Percentiles rank a stretch among this genome's conserved stretches.
Conservation (phyloP, 2,329 filamentous ascomycete genomes). For the Xylariales sp. region DNA sequence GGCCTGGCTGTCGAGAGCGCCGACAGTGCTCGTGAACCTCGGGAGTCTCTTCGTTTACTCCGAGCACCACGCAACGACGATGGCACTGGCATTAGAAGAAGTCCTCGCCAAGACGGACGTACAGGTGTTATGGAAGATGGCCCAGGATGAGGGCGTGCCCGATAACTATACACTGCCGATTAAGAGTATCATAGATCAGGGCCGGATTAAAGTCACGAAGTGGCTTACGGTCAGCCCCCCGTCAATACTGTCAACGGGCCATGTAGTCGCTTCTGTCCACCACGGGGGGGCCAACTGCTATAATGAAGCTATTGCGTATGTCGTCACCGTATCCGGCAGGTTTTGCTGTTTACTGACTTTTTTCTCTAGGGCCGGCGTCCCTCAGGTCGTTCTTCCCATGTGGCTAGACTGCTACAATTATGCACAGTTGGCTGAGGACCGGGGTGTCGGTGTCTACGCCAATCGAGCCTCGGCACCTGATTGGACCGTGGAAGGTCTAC, state of each 20-base stretch:
- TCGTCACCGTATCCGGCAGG: not conserved
- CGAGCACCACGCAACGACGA: slow-evolving; percentile 32
- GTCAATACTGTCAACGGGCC: slow-evolving; percentile 39
- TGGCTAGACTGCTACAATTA: slow-evolving; percentile 39
- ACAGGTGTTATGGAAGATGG: slow-evolving; percentile 41
- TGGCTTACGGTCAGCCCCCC: slow-evolving; percentile 39
- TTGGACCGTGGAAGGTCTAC: slow-evolving; percentile 34
- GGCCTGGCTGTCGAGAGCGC: slow-evolving; percentile 37
- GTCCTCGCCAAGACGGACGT: slow-evolving; percentile 32
- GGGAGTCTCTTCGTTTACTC: slow-evolving; percentile 36
- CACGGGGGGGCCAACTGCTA: slow-evolving; percentile 43
- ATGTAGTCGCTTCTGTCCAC: slow-evolving; percentile 40
- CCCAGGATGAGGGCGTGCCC: slow-evolving; percentile 21
- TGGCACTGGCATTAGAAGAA: slow-evolving; percentile 39
- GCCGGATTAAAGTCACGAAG: slow-evolving; percentile 33
- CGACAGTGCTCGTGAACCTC: slow-evolving; percentile 43
- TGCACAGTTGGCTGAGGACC: slow-evolving; percentile 34
- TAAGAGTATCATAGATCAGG: slow-evolving; percentile 29
- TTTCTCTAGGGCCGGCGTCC: slow-evolving; percentile 30
- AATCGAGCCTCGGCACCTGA: slow-evolving; percentile 24
- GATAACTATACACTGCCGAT: slow-evolving; percentile 33
- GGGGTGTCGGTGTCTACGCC: slow-evolving; percentile 38
- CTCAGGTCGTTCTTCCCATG: slow-evolving; percentile 36
- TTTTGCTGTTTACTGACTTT: not conserved
- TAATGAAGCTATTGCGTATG: slow-evolving; percentile 40